phyloP scores from a whole-genome alignment of 1,284 basidiomycete species.

The Tetrapyrgos nigripes region DNA sequence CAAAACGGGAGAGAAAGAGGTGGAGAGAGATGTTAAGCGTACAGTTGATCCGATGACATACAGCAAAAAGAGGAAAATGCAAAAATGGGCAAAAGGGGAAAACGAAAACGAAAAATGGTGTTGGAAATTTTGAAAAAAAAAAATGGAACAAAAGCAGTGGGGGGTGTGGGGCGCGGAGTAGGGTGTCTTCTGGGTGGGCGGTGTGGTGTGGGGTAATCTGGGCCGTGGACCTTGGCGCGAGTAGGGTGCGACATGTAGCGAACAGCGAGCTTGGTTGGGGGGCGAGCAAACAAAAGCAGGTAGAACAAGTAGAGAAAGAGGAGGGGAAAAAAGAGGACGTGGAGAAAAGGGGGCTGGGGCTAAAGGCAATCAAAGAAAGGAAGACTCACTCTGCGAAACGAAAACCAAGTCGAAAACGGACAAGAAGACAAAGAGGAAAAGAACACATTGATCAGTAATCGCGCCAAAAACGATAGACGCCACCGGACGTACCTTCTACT shows the following conservation, averaged over 20 bases:
- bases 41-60: constrained; percentile 27
- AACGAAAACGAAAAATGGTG: constrained; percentile 13
- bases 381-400: constrained; percentile 73
- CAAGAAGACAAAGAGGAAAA: not conserved
- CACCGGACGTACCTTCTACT: constrained; percentile 74
- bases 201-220: no score
- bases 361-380: constrained; percentile 25
- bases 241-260: no score
- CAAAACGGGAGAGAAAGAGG: not conserved
- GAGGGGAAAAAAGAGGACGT: constrained; percentile 14
- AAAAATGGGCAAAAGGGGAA: constrained; percentile 28
- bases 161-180: no score
- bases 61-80: constrained; percentile 17
- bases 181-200: no score
- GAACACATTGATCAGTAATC: not conserved
- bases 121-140: no score
- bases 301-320: constrained; percentile 14
- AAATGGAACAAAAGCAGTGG: not conserved
- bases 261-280: no score
- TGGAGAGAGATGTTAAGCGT: constrained; percentile 37
- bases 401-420: constrained; percentile 13
- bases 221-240: no score
- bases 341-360: constrained; percentile 9
- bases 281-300: no score
- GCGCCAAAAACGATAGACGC: not conserved